phyloP scores from a whole-genome alignment of 78 protist genomes.

The Monocercomonoides exilis region DNA sequence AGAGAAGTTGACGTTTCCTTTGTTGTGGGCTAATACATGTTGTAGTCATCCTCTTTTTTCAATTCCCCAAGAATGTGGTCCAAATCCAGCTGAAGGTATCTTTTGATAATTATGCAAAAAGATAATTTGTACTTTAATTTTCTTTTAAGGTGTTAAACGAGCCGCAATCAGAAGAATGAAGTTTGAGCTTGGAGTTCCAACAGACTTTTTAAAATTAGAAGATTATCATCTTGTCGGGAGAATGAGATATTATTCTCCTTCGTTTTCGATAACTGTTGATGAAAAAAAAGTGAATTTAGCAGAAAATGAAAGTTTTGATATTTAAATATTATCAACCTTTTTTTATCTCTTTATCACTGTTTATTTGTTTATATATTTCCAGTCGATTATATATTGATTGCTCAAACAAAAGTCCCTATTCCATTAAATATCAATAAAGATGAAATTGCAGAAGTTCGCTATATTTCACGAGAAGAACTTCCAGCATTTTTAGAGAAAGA shows the following conservation, averaged over 20 bases:
- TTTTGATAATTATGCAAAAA: not conserved
- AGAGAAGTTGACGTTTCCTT: not conserved
- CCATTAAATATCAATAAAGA: not conserved
- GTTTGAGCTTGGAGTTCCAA: not conserved
- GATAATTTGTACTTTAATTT: too few relatives aligned
- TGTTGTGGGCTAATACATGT: conserved; percentile 12
- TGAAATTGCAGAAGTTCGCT: not conserved
- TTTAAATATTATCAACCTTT: not conserved
- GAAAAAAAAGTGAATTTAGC: not conserved
- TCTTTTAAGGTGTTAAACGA: not conserved
- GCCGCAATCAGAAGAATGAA: not conserved
- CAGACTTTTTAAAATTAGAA: not conserved
- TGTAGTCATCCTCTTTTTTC: conserved; percentile 15
- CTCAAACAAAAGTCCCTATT: not conserved
- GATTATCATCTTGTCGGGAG: not conserved
- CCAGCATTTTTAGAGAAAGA: not conserved
- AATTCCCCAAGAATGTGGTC: not conserved
- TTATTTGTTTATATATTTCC: not conserved
- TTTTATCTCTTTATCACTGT: not conserved
- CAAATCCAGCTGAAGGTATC: not conserved
- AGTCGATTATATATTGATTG: not conserved
- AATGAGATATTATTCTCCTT: not conserved
- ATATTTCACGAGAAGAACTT: not conserved
- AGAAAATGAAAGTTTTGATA: not conserved
- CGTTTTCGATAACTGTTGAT: not conserved